These are phyloP conservation scores for Trichoderma asperelloides DNA, from an alignment of 495 filamentous ascomycete species.

Conservation along the genomic window DNA sequence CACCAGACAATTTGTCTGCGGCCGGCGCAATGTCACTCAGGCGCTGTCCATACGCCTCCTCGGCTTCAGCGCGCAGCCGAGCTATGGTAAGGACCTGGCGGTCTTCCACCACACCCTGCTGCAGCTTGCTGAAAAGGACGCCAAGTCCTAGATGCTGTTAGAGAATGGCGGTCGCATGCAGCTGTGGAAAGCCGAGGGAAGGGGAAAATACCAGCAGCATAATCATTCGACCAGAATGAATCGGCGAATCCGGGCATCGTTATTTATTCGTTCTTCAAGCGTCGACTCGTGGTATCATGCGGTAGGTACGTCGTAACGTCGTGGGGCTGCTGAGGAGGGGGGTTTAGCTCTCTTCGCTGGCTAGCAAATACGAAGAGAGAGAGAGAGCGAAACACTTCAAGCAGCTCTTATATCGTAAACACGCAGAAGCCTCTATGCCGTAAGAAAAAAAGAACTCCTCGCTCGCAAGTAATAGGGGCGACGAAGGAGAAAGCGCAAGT, in stretches of 20 bases:
- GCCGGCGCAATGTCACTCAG: constrained; percentile 76
- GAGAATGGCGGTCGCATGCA: constrained; percentile 1
- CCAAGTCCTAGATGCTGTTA: constrained; percentile 55
- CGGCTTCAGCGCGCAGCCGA: constrained; percentile 89
- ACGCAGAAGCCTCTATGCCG: neutral
- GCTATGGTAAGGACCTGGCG: constrained; percentile 87
- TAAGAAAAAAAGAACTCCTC: neutral
- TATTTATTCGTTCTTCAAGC: neutral
- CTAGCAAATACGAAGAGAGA: neutral
- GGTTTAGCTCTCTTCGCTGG: neutral
- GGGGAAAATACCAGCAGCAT: constrained; percentile 62
- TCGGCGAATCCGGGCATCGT: constrained; percentile 81
- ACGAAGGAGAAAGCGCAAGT: neutral
- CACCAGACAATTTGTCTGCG: constrained; percentile 72
- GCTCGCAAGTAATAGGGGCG: neutral
- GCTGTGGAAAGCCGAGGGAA: constrained; percentile 6
- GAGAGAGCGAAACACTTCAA: neutral
- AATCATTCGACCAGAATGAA: constrained; percentile 93
- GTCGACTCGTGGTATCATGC: neutral
- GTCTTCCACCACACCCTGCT: constrained; percentile 92
- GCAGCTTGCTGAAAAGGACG: constrained; percentile 92
- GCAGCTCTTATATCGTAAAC: neutral
- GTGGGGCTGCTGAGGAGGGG: neutral
- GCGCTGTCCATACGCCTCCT: constrained; percentile 76
- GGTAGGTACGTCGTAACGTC: neutral